Conservation (phyloP, 2,329 filamentous ascomycete genomes). For the Metarhizium anisopliae region DNA sequence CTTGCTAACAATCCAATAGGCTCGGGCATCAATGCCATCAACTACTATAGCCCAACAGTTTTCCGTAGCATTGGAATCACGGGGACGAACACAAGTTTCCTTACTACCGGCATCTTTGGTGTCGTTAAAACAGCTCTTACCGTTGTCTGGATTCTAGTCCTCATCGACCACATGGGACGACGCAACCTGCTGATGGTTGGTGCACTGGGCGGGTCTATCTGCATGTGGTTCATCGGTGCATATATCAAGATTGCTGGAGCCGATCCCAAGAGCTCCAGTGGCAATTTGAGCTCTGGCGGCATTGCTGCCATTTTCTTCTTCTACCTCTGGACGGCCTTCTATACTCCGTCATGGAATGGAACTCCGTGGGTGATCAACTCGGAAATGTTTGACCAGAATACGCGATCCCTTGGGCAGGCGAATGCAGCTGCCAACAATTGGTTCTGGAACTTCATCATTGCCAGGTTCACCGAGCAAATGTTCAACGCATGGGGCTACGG, state of each 20-base stretch:
- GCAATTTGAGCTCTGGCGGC: constrained; percentile 34
- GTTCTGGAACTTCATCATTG: constrained; percentile 64
- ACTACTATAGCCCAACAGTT: constrained; percentile 21
- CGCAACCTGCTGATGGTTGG: constrained; percentile 57
- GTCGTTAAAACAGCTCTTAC: constrained; percentile 19
- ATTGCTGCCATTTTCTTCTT: constrained; percentile 61
- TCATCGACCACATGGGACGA: constrained; percentile 28
- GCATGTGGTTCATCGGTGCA: constrained; percentile 53
- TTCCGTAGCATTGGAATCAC: constrained; percentile 19
- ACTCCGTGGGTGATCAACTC: constrained; percentile 69
- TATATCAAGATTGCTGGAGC: constrained; percentile 29
- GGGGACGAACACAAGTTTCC: constrained; percentile 15
- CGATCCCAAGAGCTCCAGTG: constrained; percentile 14
- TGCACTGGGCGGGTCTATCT: constrained; percentile 50
- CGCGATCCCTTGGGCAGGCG: constrained; percentile 56
- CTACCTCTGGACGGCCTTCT: constrained; percentile 48
- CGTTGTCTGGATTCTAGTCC: constrained; percentile 33
- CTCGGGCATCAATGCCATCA: constrained; percentile 21
- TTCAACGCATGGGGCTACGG: constrained; percentile 50
- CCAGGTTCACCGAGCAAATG: constrained; percentile 60
- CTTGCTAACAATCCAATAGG: constrained; percentile 5
- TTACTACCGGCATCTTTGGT: constrained; percentile 20
- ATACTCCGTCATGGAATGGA: constrained; percentile 64
- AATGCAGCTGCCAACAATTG: constrained; percentile 64
- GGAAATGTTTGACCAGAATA: constrained; percentile 66